Evolutionary conservation across 495 filamentous ascomycete genomes (phyloP).

Genomic region (Penicillium cataractarum): DNA sequence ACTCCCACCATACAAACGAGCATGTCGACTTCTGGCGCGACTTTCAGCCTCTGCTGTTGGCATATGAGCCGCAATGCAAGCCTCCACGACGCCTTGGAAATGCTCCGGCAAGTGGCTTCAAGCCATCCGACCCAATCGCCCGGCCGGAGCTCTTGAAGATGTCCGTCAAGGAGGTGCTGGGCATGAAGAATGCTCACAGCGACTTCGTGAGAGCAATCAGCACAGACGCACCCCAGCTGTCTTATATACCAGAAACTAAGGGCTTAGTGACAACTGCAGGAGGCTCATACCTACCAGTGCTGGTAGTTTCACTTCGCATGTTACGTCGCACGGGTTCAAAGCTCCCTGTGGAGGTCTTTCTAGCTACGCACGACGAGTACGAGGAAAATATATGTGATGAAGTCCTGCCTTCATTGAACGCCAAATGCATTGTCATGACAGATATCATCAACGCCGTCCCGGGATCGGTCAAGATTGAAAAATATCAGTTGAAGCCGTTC

Average conservation of each 20-base stretch:
- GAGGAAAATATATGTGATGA: slow-evolving; percentile 52
- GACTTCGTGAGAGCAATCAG: slow-evolving; percentile 43
- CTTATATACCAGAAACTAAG: slow-evolving; percentile 40
- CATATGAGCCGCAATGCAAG: slow-evolving; percentile 15
- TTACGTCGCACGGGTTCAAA: slow-evolving; percentile 54
- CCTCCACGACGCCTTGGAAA: slow-evolving; percentile 14
- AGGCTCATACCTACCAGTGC: slow-evolving; percentile 42
- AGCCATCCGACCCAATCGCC: slow-evolving; percentile 10
- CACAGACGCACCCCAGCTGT: slow-evolving; percentile 35
- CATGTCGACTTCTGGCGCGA: slow-evolving; percentile 20
- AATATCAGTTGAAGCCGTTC: slow-evolving; percentile 58
- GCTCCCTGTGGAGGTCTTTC: slow-evolving; percentile 58
- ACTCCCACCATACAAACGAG: slow-evolving; percentile 7
- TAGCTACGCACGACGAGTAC: slow-evolving; percentile 49
- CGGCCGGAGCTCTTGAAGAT: slow-evolving; percentile 39
- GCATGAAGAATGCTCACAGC: slow-evolving; percentile 37
- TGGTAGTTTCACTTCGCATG: slow-evolving; percentile 55
- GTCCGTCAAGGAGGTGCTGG: slow-evolving; percentile 29
- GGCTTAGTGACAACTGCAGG: slow-evolving; percentile 50
- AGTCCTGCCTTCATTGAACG: slow-evolving; percentile 51
- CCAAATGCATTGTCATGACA: slow-evolving; percentile 49
- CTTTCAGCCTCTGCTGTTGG: slow-evolving; percentile 15
- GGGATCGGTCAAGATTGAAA: slow-evolving; percentile 29
- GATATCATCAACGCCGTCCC: slow-evolving; percentile 31
- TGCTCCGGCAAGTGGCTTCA: slow-evolving; percentile 13